These are phyloP conservation scores for Saccharomyces kudriavzevii DNA, from an alignment of 805 yeast species.

Conservation along the genomic window DNA sequence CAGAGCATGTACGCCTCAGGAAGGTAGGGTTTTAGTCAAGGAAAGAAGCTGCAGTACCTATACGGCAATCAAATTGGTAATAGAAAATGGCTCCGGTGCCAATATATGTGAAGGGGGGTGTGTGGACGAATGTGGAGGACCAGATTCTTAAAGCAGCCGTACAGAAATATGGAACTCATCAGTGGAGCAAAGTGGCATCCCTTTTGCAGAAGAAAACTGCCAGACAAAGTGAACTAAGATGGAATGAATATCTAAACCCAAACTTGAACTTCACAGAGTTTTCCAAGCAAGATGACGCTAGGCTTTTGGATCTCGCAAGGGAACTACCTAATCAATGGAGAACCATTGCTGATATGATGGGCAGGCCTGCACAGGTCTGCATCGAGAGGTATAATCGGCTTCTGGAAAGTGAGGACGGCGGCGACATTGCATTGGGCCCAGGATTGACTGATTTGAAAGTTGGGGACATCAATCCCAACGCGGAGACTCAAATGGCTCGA, in stretches of 20 bases:
- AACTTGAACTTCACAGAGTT: constrained; percentile 55
- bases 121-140: constrained; percentile 81
- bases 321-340: constrained; percentile 91
- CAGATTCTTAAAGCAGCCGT: constrained; percentile 86
- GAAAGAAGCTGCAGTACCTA: neutral
- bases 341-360: constrained; percentile 71
- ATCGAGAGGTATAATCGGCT: constrained; percentile 75
- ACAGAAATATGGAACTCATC: constrained; percentile 85
- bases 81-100: constrained; percentile 39
- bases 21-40: neutral
- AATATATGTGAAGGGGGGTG: constrained; percentile 76
- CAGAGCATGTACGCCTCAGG: neutral
- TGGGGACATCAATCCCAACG: constrained; percentile 59
- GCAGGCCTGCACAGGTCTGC: constrained; percentile 81
- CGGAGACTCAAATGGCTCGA: constrained; percentile 71
- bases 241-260: constrained; percentile 87
- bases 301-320: constrained; percentile 55
- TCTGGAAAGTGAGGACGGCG: constrained; percentile 25
- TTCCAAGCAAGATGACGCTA: constrained; percentile 69
- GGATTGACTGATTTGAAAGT: constrained; percentile 26
- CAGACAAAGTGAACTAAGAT: constrained; percentile 83
- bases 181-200: constrained; percentile 91
- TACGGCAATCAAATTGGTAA: neutral
- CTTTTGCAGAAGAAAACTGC: constrained; percentile 79
- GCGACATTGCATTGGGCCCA: constrained; percentile 32